phyloP scores from a whole-genome alignment of 2,329 filamentous ascomycete genomes.

The Grosmannia penicillata region DNA sequence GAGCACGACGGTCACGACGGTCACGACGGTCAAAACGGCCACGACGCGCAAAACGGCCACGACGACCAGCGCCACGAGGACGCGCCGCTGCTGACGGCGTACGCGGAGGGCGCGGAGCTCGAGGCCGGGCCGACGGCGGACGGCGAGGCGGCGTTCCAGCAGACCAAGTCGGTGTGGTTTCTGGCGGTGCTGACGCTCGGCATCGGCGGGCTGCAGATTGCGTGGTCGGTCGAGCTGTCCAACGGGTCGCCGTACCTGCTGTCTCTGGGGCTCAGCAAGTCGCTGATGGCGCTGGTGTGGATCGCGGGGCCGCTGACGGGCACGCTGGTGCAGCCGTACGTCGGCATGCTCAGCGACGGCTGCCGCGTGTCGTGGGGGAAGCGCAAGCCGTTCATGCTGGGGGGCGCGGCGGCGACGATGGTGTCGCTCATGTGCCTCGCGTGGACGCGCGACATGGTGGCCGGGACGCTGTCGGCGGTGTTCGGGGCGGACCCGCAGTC shows the following conservation, averaged over 20 bases:
- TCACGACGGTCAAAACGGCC: not conserved
- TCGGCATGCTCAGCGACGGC: constrained; percentile 69
- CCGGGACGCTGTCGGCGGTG: constrained; percentile 41
- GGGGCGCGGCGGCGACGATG: constrained; percentile 52
- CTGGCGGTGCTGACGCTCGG: constrained; percentile 73
- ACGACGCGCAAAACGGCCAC: not conserved
- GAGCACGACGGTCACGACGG: not conserved
- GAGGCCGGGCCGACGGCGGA: not conserved
- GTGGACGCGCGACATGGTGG: constrained; percentile 61
- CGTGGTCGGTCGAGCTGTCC: constrained; percentile 89
- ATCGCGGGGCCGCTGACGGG: constrained; percentile 70
- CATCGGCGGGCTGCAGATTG: constrained; percentile 80
- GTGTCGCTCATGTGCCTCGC: constrained; percentile 53
- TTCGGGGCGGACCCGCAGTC: constrained; percentile 59
- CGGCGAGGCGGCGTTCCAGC: constrained; percentile 26
- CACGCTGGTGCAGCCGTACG: constrained; percentile 66
- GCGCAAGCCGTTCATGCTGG: constrained; percentile 68
- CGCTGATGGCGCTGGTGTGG: constrained; percentile 71
- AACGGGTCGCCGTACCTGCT: constrained; percentile 79
- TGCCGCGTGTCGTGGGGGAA: constrained; percentile 63
- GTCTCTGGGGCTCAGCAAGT: constrained; percentile 70
- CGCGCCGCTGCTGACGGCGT: not conserved
- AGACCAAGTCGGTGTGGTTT: constrained; percentile 72
- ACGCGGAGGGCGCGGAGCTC: not conserved
- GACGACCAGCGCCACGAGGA: not conserved